Evolutionary conservation across 75 land plant genomes (phyloP).

Genomic region (Pinus tabuliformis): DNA sequence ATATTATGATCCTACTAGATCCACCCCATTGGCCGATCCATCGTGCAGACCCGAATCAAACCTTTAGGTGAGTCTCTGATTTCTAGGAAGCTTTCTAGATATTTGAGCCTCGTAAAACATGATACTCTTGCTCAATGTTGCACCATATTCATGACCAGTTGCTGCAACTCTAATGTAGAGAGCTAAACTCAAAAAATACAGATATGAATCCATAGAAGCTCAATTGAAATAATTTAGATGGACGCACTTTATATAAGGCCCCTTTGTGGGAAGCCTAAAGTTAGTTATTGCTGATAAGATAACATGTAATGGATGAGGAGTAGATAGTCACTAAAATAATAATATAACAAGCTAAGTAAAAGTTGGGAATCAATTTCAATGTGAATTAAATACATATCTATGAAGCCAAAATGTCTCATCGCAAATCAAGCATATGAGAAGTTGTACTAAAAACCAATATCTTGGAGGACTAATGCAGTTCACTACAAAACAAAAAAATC

Average conservation of each 20-base stretch:
- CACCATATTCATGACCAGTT: slow-evolving; percentile 38
- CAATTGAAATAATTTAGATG: not conserved
- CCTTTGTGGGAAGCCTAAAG: not conserved
- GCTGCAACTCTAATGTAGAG: not conserved
- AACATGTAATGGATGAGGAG: not conserved
- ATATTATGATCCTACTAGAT: slow-evolving; percentile 62
- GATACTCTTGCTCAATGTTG: slow-evolving; percentile 53
- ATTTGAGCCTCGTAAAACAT: slow-evolving; percentile 75
- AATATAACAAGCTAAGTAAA: not conserved
- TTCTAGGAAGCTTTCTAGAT: slow-evolving; percentile 51
- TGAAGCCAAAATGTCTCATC: not conserved
- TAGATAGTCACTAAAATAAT: not conserved
- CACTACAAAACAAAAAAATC: too few species aligned
- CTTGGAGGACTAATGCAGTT: too few species aligned
- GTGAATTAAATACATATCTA: not conserved
- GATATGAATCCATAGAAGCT: slow-evolving; percentile 2
- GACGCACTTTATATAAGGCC: not conserved
- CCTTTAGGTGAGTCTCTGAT: slow-evolving; percentile 62
- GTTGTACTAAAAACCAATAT: too few species aligned
- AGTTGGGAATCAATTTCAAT: not conserved
- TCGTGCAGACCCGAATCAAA: slow-evolving; percentile 68
- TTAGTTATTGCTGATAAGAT: not conserved
- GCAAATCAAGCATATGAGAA: too few species aligned
- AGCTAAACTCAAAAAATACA: not conserved
- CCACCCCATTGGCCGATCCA: slow-evolving; percentile 49